Percentiles rank a stretch among this genome's conserved stretches.
Conservation (phyloP, 2,329 filamentous ascomycete species). For the Aspergillus sp. region DNA sequence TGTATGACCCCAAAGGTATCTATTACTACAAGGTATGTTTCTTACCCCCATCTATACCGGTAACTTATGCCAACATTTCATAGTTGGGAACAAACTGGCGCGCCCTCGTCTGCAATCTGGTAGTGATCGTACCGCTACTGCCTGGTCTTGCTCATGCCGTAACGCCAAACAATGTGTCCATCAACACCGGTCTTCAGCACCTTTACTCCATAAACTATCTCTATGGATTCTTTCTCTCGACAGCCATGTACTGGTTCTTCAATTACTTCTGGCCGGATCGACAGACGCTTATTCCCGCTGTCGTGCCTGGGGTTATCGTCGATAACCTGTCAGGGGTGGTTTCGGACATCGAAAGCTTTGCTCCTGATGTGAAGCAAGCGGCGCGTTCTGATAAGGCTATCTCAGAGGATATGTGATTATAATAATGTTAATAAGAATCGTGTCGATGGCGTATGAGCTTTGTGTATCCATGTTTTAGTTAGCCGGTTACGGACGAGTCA, state of each 20-base stretch:
- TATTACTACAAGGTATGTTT: conserved; percentile 4
- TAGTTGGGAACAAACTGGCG: conserved; percentile 6
- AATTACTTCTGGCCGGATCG: conserved; percentile 7
- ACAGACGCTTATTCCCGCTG: not conserved
- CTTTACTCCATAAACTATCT: conserved; percentile 9
- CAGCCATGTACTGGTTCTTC: not conserved
- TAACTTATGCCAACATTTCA: not conserved
- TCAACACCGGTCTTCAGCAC: conserved; percentile 4
- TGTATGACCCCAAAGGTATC: conserved; percentile 2
- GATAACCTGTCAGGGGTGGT: not conserved
- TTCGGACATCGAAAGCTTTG: not conserved
- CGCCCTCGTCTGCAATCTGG: not conserved
- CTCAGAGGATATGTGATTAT: too few relatives aligned
- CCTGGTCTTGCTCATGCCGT: conserved; percentile 1
- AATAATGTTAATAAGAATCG: too few relatives aligned
- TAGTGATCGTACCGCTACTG: not conserved
- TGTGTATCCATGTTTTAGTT: too few relatives aligned
- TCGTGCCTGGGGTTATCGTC: not conserved
- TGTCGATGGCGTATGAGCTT: too few relatives aligned
- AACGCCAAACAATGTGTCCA: conserved; percentile 5
- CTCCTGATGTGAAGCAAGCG: not conserved
- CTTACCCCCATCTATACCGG: not conserved
- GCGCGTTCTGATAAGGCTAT: not conserved
- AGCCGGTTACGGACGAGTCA: too few relatives aligned
- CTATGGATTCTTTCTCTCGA: conserved; percentile 5